phyloP scores from a whole-genome alignment of 2,329 filamentous ascomycete species.

The Stachybotrys echinatus region DNA sequence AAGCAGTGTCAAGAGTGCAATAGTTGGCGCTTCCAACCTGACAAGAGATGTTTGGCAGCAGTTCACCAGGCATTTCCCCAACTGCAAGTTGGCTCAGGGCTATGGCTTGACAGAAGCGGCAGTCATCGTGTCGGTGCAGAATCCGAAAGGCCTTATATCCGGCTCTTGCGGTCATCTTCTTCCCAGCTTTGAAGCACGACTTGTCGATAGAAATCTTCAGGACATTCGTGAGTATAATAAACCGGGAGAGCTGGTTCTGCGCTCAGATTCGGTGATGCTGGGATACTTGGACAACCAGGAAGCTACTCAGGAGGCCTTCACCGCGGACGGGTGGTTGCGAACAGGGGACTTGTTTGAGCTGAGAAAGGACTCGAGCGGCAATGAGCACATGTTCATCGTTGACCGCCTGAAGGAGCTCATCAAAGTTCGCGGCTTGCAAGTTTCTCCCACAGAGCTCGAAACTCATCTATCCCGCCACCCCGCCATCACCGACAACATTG shows the following conservation, averaged over 20 bases:
- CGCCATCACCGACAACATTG: conserved; percentile 60
- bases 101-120: conserved; percentile 73
- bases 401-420: conserved; percentile 38
- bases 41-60: conserved; percentile 67
- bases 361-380: conserved; percentile 43
- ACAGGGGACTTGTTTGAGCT: conserved; percentile 49
- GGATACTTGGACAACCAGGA: conserved; percentile 79
- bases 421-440: conserved; percentile 65
- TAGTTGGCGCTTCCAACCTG: conserved; percentile 74
- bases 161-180: conserved; percentile 69
- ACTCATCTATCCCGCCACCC: conserved; percentile 61
- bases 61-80: conserved; percentile 54
- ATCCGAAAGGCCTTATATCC: conserved; percentile 58
- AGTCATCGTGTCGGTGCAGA: conserved; percentile 61
- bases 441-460: conserved; percentile 68
- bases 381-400: conserved; percentile 14
- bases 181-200: conserved; percentile 58
- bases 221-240: conserved; percentile 61
- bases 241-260: conserved; percentile 73
- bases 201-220: conserved; percentile 62
- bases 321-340: conserved; percentile 16
- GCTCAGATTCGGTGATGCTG: conserved; percentile 64
- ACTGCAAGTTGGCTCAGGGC: conserved; percentile 60
- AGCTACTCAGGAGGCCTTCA: conserved; percentile 12
- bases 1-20: conserved; percentile 58